A percentile compares a stretch with the other conserved stretches of the same genome.
Evolutionary conservation across 345 rosid genomes (phyloP).

Genomic region (Chamaenerion angustifolium): DNA sequence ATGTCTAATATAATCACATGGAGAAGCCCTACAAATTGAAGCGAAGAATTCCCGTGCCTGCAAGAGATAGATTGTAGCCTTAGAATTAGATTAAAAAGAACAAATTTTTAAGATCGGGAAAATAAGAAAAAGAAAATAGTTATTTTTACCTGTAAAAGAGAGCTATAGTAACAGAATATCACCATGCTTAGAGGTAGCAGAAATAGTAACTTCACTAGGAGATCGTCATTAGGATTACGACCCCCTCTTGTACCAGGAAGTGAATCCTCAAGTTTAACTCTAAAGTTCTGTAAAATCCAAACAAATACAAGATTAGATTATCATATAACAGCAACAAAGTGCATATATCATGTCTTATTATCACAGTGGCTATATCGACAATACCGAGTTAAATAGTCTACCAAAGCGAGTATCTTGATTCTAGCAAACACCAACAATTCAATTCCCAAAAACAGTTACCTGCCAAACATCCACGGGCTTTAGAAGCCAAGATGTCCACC

Average conservation of each 20-base stretch:
- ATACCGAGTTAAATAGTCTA: too few relatives aligned
- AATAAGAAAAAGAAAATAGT: neutral
- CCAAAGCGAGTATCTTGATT: too few relatives aligned
- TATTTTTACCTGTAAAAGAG: slow-evolving; percentile 37
- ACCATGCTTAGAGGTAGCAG: slow-evolving; percentile 50
- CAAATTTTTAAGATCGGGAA: too few relatives aligned
- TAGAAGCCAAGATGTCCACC: slow-evolving; percentile 96
- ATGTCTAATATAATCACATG: slow-evolving; percentile 51
- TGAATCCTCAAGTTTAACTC: slow-evolving; percentile 60
- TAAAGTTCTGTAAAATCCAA: slow-evolving; percentile 36
- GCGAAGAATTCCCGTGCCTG: slow-evolving; percentile 40
- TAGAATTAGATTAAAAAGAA: neutral
- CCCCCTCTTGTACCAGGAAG: slow-evolving; percentile 95
- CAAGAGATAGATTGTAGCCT: slow-evolving; percentile 8
- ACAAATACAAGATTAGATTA: too few relatives aligned
- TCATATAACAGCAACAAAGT: too few relatives aligned
- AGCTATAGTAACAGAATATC: slow-evolving; percentile 34
- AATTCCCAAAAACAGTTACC: slow-evolving; percentile 19
- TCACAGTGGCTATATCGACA: too few relatives aligned
- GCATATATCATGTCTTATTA: too few relatives aligned
- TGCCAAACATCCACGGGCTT: slow-evolving; percentile 97
- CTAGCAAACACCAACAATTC: too few relatives aligned
- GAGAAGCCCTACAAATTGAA: slow-evolving; percentile 41
- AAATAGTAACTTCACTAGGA: slow-evolving; percentile 56
- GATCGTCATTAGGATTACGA: slow-evolving; percentile 50